These are phyloP conservation scores for Penicillium sp. DNA, from an alignment of 2,329 filamentous ascomycete species.

Conservation along the genomic window DNA sequence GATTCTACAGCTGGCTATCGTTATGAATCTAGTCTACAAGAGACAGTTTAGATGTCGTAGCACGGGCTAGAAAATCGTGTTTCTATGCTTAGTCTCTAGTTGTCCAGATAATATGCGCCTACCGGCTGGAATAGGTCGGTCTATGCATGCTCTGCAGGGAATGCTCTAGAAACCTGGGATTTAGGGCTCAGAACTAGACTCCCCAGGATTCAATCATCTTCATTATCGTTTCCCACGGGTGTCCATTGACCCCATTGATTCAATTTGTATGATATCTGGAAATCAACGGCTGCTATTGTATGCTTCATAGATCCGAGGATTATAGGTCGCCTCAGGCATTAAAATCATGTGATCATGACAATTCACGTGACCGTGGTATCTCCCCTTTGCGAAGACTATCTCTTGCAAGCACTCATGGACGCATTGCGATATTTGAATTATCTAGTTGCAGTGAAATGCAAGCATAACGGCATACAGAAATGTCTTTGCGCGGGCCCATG, in stretches of 20 bases:
- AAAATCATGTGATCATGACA: neutral
- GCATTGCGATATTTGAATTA: neutral
- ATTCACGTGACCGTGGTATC: conserved; percentile 1
- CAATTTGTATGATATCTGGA: neutral
- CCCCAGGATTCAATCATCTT: neutral
- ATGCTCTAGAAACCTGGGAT: neutral
- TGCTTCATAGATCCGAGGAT: neutral
- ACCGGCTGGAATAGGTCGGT: neutral
- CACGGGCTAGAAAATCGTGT: neutral
- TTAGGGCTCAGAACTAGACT: neutral
- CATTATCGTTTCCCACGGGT: too few species aligned
- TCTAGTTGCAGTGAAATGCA: conserved; percentile 21
- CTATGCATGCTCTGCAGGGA: neutral
- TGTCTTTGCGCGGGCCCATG: conserved; percentile 39
- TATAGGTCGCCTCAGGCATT: neutral
- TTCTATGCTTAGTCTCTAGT: neutral
- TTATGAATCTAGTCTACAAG: neutral
- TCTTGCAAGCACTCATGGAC: neutral
- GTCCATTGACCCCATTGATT: neutral
- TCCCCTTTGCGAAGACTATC: conserved; percentile 4
- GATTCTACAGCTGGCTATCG: neutral
- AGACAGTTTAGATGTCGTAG: neutral
- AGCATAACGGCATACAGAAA: conserved; percentile 17
- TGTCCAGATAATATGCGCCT: neutral
- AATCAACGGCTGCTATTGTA: neutral